A percentile compares a stretch with the other conserved stretches of the same genome.
phyloP scores from a whole-genome alignment of 768 basidiomycete species.

The Agrocybe chaxingu region DNA sequence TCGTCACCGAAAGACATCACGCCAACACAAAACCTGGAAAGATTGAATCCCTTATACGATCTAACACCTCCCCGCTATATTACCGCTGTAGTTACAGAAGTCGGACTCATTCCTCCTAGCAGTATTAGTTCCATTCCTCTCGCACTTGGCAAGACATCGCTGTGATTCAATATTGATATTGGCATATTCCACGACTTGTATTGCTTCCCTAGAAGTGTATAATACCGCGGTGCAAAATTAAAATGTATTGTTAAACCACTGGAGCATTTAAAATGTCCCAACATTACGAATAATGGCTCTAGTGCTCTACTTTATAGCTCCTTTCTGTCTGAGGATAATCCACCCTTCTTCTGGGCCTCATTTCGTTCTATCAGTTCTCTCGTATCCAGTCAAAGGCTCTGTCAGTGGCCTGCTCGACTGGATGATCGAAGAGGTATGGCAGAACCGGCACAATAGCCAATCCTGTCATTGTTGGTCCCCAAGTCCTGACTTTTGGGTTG shows the following conservation, averaged over 20 bases:
- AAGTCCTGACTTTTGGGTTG: slow-evolving; percentile 57
- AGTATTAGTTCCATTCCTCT: slow-evolving; percentile 83
- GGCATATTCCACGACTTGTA: neutral
- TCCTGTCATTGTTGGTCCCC: slow-evolving; percentile 77
- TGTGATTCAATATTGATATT: slow-evolving; percentile 25
- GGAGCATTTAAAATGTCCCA: neutral
- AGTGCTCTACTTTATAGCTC: slow-evolving; percentile 24
- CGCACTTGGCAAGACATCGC: slow-evolving; percentile 52
- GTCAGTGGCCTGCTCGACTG: slow-evolving; percentile 71
- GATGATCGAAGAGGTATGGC: slow-evolving; percentile 77
- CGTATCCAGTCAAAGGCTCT: slow-evolving; percentile 68
- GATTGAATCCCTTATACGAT: slow-evolving; percentile 89
- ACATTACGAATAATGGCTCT: neutral
- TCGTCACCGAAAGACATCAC: slow-evolving; percentile 19
- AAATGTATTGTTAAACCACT: neutral
- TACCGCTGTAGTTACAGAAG: slow-evolving; percentile 96
- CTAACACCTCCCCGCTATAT: slow-evolving; percentile 89
- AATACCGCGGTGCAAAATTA: slow-evolving; percentile 5
- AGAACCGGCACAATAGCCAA: slow-evolving; percentile 70
- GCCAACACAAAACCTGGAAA: slow-evolving; percentile 58
- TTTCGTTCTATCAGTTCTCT: slow-evolving; percentile 44
- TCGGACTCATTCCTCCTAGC: slow-evolving; percentile 90
- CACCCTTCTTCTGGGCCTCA: slow-evolving; percentile 18
- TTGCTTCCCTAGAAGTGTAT: slow-evolving; percentile 5
- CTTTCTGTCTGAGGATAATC: slow-evolving; percentile 13